Percentiles rank a stretch among this genome's conserved stretches.
Conservation (phyloP, 257 asterid genomes). For the Datura wrightii region DNA sequence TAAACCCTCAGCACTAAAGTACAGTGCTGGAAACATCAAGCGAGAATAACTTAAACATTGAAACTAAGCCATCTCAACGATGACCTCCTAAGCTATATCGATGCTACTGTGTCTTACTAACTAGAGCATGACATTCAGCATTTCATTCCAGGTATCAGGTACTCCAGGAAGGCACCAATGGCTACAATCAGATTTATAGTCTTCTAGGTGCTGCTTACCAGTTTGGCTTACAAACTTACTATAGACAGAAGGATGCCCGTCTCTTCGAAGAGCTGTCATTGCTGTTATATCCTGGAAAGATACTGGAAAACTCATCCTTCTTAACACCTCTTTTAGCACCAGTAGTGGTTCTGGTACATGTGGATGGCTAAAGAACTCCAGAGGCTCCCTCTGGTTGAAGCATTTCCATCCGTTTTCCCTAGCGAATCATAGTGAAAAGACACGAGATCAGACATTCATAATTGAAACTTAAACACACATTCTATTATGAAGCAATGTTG, state of each 20-base stretch:
- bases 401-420: constrained; percentile 84
- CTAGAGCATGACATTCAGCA: constrained; percentile 64
- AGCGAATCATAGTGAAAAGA: neutral
- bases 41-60: neutral
- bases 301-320: constrained; percentile 69
- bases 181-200: constrained; percentile 67
- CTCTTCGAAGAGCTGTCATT: constrained; percentile 68
- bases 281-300: constrained; percentile 66
- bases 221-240: constrained; percentile 55
- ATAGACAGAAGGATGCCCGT: constrained; percentile 92
- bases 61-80: neutral
- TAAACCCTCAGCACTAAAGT: neutral
- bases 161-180: constrained; percentile 97
- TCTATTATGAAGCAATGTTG: neutral
- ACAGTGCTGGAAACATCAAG: neutral
- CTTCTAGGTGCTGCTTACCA: constrained; percentile 50
- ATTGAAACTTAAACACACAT: neutral
- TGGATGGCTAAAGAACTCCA: constrained; percentile 50
- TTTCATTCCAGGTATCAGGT: constrained; percentile 90
- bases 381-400: constrained; percentile 62
- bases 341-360: constrained; percentile 56
- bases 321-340: constrained; percentile 59
- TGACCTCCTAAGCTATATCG: constrained; percentile 27
- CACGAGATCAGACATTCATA: neutral
- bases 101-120: neutral